Evolutionary conservation across 2,329 filamentous ascomycete genomes (phyloP).

Genomic region (Leptographium wingfieldii): DNA sequence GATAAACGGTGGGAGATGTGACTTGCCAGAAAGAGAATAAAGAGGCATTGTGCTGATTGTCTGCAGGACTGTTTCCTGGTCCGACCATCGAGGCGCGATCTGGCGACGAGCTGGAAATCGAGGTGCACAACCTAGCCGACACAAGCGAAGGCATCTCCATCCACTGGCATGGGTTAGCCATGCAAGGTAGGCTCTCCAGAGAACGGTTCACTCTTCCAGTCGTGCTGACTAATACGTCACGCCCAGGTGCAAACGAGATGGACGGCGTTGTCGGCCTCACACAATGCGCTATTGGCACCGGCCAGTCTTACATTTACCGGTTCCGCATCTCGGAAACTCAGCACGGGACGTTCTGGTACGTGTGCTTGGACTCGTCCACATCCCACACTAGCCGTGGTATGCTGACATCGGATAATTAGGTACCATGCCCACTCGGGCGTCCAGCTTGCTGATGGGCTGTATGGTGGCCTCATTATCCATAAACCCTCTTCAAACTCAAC

Average conservation of each 20-base stretch:
- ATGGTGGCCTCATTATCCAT: conserved; percentile 5
- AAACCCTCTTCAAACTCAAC: background rate
- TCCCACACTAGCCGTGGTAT: background rate
- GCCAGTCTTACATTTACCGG: conserved; percentile 52
- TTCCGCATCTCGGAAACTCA: conserved; percentile 39
- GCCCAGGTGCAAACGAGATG: conserved; percentile 39
- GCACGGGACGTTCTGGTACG: conserved; percentile 56
- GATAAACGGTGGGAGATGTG: conserved; percentile 1
- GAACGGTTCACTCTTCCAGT: too few relatives aligned
- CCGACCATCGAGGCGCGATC: conserved; percentile 6
- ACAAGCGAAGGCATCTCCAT: conserved; percentile 2
- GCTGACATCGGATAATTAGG: background rate
- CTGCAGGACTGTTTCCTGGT: conserved; percentile 4
- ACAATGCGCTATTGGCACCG: conserved; percentile 53
- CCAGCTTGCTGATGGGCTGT: conserved; percentile 6
- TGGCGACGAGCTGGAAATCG: conserved; percentile 3
- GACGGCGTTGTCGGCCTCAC: conserved; percentile 55
- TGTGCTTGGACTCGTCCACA: background rate
- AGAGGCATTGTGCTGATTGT: background rate
- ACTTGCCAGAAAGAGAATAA: background rate
- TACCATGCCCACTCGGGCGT: conserved; percentile 5
- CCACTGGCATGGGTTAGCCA: conserved; percentile 5
- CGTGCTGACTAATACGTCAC: too few relatives aligned
- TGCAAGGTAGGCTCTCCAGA: background rate
- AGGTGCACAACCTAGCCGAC: conserved; percentile 2